These are phyloP conservation scores for Solanum hybrid DNA, from an alignment of 305 asterid species.

Conservation along the genomic window DNA sequence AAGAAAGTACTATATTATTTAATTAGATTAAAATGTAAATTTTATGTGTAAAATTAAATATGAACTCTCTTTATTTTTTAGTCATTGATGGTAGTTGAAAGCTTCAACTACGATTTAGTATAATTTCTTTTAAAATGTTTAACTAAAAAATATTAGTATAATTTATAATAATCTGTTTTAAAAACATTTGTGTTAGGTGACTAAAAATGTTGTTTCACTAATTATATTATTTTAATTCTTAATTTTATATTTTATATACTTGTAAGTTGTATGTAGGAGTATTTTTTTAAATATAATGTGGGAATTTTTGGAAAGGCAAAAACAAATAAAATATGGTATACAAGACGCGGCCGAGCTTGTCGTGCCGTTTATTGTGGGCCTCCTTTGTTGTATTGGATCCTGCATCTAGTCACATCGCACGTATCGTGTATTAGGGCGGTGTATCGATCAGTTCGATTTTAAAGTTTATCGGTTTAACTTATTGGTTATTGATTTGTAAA, in stretches of 20 bases:
- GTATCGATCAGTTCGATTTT: too few relatives aligned
- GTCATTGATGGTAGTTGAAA: background rate
- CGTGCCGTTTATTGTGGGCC: background rate
- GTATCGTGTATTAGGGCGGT: too few relatives aligned
- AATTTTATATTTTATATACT: background rate
- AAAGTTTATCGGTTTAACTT: too few relatives aligned
- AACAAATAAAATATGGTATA: background rate
- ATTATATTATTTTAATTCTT: background rate
- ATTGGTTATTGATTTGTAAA: too few relatives aligned
- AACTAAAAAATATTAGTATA: background rate
- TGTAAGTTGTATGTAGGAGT: too few relatives aligned
- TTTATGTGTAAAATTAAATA: too few relatives aligned
- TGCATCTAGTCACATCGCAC: background rate
- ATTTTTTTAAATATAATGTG: background rate
- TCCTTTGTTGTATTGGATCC: background rate
- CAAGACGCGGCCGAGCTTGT: background rate
- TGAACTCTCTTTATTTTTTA: background rate
- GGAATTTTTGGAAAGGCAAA: background rate
- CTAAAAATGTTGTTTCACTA: background rate
- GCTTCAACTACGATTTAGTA: background rate
- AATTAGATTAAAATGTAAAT: too few relatives aligned
- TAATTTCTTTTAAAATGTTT: too few relatives aligned
- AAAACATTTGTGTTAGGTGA: too few relatives aligned
- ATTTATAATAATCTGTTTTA: background rate
- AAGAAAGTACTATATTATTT: background rate